Conservation (phyloP, 1,284 basidiomycete species). For the Amylostereum areolatum region DNA sequence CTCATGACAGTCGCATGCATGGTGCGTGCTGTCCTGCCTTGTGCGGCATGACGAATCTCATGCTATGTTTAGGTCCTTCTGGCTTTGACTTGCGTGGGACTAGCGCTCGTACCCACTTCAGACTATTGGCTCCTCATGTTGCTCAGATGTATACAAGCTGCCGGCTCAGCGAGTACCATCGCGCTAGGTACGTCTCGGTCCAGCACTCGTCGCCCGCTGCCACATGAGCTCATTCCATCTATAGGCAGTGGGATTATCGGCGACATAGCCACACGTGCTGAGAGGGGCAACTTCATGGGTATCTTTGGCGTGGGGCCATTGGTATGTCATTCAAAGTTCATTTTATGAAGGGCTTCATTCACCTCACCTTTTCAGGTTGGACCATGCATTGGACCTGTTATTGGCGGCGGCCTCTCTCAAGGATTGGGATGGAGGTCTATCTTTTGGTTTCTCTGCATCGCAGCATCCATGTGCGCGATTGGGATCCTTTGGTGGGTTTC, state of each 20-base stretch:
- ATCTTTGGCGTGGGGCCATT: slow-evolving; percentile 30
- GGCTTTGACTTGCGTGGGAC: slow-evolving; percentile 35
- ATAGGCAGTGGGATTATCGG: slow-evolving; percentile 33
- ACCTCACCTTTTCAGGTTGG: slow-evolving; percentile 22
- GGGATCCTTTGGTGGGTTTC: slow-evolving; percentile 47
- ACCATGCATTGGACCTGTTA: slow-evolving; percentile 34
- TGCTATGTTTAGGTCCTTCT: slow-evolving; percentile 18
- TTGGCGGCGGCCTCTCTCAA: slow-evolving; percentile 56
- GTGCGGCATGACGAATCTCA: no score
- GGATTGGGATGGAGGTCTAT: slow-evolving; percentile 68
- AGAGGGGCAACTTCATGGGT: slow-evolving; percentile 35
- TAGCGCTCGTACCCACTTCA: slow-evolving; percentile 39
- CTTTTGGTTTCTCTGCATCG: slow-evolving; percentile 75
- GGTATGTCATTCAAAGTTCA: slow-evolving; percentile 18
- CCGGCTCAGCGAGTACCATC: slow-evolving; percentile 39
- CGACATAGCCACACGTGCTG: slow-evolving; percentile 31
- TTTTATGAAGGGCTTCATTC: not conserved
- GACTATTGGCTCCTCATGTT: slow-evolving; percentile 43
- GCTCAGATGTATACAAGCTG: slow-evolving; percentile 40
- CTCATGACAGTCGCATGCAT: slow-evolving; percentile 40
- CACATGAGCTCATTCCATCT: not conserved
- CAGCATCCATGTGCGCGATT: slow-evolving; percentile 46
- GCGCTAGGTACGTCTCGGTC: slow-evolving; percentile 27
- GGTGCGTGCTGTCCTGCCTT: slow-evolving; percentile 2
- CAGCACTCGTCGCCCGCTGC: not conserved